Percentiles rank a stretch among this genome's conserved stretches.
Evolutionary conservation across 2,329 filamentous ascomycete species (phyloP).

Genomic region (Penicillium polonicum): DNA sequence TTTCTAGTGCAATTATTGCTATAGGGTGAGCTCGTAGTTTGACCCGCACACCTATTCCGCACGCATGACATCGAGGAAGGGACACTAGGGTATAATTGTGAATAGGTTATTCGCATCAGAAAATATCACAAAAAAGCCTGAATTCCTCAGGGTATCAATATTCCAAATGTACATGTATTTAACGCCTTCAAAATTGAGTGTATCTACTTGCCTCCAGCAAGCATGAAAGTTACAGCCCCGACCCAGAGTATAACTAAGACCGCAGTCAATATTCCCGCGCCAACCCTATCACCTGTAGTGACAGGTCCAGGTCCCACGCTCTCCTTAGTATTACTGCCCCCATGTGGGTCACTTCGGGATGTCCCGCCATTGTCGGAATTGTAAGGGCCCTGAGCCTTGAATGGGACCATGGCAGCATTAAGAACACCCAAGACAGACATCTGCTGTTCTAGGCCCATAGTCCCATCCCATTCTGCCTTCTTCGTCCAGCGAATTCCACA

Average conservation of each 20-base stretch:
- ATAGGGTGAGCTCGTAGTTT: background rate
- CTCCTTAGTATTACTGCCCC: slow-evolving; percentile 17
- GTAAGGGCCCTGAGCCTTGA: slow-evolving; percentile 46
- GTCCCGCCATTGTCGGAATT: slow-evolving; percentile 54
- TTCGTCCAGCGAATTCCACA: slow-evolving; percentile 63
- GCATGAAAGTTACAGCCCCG: slow-evolving; percentile 1
- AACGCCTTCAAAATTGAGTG: background rate
- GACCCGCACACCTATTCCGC: background rate
- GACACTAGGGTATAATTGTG: background rate
- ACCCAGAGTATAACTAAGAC: slow-evolving; percentile 17
- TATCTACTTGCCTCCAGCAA: background rate
- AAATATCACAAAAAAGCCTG: background rate
- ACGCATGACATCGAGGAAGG: background rate
- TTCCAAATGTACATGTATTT: background rate
- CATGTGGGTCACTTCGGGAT: slow-evolving; percentile 31
- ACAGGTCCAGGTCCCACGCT: slow-evolving; percentile 4
- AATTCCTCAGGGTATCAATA: background rate
- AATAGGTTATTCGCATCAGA: background rate
- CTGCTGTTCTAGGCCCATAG: slow-evolving; percentile 62
- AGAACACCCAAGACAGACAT: slow-evolving; percentile 65
- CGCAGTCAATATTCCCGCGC: slow-evolving; percentile 34
- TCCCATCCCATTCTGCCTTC: slow-evolving; percentile 51
- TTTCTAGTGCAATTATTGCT: background rate
- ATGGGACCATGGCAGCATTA: slow-evolving; percentile 57
- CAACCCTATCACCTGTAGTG: slow-evolving; percentile 30